These are phyloP conservation scores for Erigeron canadensis DNA, from an alignment of 129 eudicot genomes.

Conservation along the genomic window DNA sequence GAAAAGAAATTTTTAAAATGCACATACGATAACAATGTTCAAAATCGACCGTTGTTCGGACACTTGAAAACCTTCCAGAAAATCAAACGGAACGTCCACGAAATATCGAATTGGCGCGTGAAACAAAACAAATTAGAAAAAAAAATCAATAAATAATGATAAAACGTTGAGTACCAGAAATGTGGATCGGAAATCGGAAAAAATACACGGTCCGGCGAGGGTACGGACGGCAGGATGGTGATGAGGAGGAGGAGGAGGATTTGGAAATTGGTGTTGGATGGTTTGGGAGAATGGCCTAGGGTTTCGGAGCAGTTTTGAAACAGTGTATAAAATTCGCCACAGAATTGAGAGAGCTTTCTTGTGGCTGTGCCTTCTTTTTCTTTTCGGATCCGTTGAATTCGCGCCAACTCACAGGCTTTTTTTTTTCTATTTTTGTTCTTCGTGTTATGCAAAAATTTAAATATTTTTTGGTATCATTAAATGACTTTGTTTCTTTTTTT, in stretches of 20 bases:
- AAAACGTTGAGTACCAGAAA: constrained; percentile 1
- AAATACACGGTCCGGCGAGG: constrained; percentile 18
- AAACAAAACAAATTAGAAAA: too few relatives aligned
- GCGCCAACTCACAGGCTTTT: constrained; percentile 3
- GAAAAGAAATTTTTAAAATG: not conserved
- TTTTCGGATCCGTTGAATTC: constrained; percentile 22
- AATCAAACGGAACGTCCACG: not conserved
- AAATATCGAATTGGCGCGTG: not conserved
- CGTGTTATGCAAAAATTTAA: too few relatives aligned
- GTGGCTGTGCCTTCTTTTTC: constrained; percentile 46
- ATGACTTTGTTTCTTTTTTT: too few relatives aligned
- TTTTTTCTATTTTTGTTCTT: too few relatives aligned
- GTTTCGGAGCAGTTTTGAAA: constrained; percentile 40
- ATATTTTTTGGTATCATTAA: too few relatives aligned
- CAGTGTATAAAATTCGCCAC: constrained; percentile 13
- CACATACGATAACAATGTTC: constrained; percentile 8
- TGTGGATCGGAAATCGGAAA: constrained; percentile 15
- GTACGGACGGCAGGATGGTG: constrained; percentile 28
- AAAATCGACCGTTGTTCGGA: constrained; percentile 12
- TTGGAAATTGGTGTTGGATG: constrained; percentile 19
- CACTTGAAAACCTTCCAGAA: constrained; percentile 20
- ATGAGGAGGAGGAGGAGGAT: constrained; percentile 11
- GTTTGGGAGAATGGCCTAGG: constrained; percentile 22
- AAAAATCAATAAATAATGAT: not conserved
- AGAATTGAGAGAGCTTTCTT: constrained; percentile 37